phyloP scores from a whole-genome alignment of 805 yeast genomes.

The Tetrapisispora nanseiensis region DNA sequence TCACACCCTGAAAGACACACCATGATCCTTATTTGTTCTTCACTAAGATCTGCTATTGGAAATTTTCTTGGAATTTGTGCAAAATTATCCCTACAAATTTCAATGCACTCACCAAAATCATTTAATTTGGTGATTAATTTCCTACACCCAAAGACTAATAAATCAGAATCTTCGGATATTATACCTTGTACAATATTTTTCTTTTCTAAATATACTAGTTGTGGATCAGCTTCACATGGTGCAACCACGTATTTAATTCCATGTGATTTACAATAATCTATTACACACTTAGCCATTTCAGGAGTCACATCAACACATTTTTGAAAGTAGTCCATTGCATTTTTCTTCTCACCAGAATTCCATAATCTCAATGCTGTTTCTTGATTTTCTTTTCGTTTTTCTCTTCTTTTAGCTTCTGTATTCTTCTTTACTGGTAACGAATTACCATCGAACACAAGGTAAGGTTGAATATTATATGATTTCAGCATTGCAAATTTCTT shows the following conservation, averaged over 20 bases:
- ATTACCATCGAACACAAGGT: conserved; percentile 90
- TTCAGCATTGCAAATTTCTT: conserved; percentile 57
- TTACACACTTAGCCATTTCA: conserved; percentile 79
- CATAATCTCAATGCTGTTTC: conserved; percentile 44
- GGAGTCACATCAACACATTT: conserved; percentile 84
- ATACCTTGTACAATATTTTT: conserved; percentile 71
- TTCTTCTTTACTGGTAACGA: conserved; percentile 65
- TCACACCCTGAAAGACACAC: conserved; percentile 96
- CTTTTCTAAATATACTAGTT: conserved; percentile 81
- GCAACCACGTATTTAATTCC: conserved; percentile 75
- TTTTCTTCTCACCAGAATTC: conserved; percentile 42
- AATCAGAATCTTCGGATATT: conserved; percentile 88
- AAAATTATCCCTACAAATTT: conserved; percentile 52
- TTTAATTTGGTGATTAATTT: conserved; percentile 72
- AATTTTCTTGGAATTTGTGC: conserved; percentile 36
- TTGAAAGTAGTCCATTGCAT: conserved; percentile 60
- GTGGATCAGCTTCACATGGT: conserved; percentile 97
- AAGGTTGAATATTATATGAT: conserved; percentile 63
- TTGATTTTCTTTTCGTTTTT: conserved; percentile 48
- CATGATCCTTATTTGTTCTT: conserved; percentile 55
- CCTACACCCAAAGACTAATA: conserved; percentile 77
- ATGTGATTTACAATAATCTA: conserved; percentile 53
- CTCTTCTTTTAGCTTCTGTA: conserved; percentile 59
- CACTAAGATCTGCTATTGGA: conserved; percentile 41
- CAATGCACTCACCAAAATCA: conserved; percentile 59